phyloP scores from a whole-genome alignment of 768 basidiomycete genomes.

The Grammothele lineata region DNA sequence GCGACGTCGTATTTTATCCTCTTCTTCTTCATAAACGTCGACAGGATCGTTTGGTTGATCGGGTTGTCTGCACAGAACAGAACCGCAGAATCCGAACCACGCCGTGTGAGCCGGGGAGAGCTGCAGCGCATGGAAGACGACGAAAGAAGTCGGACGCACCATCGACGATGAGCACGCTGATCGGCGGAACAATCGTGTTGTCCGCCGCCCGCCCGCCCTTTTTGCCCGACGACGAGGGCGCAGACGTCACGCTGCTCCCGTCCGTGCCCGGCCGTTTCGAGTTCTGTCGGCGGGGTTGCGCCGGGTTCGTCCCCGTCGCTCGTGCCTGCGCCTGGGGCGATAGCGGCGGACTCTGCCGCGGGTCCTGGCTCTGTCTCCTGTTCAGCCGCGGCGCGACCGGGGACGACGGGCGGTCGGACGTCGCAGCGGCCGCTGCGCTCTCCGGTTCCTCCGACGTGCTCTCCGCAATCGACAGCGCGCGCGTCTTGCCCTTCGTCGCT shows the following conservation, averaged over 20 bases:
- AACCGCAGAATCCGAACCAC: not conserved
- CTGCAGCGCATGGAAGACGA: not conserved
- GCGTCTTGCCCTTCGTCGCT: constrained; percentile 10
- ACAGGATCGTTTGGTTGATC: constrained; percentile 95
- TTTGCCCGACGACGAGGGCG: constrained; percentile 31
- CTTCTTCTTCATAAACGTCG: constrained; percentile 96
- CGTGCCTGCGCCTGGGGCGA: constrained; percentile 21
- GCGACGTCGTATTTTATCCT: constrained; percentile 94
- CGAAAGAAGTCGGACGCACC: too few relatives aligned
- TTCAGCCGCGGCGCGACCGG: constrained; percentile 4
- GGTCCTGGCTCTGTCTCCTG: constrained; percentile 13
- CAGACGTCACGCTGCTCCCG: constrained; percentile 17
- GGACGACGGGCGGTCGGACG: not conserved
- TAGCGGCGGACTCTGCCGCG: constrained; percentile 15
- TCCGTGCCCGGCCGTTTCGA: constrained; percentile 29
- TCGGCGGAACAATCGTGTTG: constrained; percentile 85
- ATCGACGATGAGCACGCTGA: constrained; percentile 97
- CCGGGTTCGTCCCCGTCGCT: not conserved
- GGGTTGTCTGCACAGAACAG: constrained; percentile 71
- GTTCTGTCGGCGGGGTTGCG: constrained; percentile 23
- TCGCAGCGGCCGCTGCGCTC: not conserved
- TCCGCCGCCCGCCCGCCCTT: constrained; percentile 51
- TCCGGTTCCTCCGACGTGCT: not conserved
- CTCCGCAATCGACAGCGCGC: constrained; percentile 9
- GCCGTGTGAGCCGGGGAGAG: not conserved